Percentiles rank a stretch among this genome's conserved stretches.
These are phyloP conservation scores for Thielaviopsis cerberus DNA, from an alignment of 2,329 filamentous ascomycete species.

Conservation along the genomic window DNA sequence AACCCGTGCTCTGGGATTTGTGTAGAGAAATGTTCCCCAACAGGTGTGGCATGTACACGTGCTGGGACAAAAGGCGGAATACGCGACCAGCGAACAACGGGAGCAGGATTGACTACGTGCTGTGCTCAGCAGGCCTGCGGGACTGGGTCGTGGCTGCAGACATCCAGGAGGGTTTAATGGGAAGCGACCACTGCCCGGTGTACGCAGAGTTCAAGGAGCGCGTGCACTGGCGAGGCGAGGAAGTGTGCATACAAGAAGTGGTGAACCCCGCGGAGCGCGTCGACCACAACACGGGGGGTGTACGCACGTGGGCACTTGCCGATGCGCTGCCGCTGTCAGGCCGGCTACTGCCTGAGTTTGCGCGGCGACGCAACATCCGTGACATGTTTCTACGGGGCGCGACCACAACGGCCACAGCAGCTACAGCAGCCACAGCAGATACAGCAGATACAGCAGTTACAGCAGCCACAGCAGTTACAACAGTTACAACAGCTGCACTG, in stretches of 20 bases:
- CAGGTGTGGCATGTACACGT: conserved; percentile 86
- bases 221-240: conserved; percentile 31
- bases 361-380: conserved; percentile 65
- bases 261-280: conserved; percentile 66
- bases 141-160: conserved; percentile 64
- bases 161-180: conserved; percentile 85
- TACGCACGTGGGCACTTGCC: conserved; percentile 46
- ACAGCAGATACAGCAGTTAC: no score
- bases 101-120: conserved; percentile 79
- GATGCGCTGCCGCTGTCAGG: conserved; percentile 59
- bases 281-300: conserved; percentile 42
- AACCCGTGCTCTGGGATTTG: conserved; percentile 63
- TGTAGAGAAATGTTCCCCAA: conserved; percentile 63
- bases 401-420: not conserved
- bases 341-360: conserved; percentile 72
- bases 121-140: conserved; percentile 63
- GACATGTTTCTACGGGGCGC: conserved; percentile 57
- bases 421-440: not conserved
- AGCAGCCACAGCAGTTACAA: no score
- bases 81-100: conserved; percentile 91
- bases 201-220: conserved; percentile 54
- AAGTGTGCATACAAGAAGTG: conserved; percentile 45
- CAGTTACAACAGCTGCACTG: not conserved
- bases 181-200: conserved; percentile 91
- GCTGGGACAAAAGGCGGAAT: conserved; percentile 90